A percentile compares a stretch with the other conserved stretches of the same genome.
Conservation (phyloP, 306 rosid genomes). For the Rubus parviflorus region DNA sequence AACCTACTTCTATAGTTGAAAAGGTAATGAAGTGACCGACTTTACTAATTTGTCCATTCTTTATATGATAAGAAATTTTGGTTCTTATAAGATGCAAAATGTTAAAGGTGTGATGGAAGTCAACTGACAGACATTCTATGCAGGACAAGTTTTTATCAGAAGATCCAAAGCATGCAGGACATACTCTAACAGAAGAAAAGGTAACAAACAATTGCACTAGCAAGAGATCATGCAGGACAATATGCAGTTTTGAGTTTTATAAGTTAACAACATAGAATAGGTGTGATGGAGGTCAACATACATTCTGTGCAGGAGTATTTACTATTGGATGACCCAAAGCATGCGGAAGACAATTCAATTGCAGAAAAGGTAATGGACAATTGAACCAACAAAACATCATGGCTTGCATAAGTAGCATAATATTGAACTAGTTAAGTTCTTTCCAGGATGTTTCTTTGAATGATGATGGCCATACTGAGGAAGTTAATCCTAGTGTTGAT, state of each 20-base stretch:
- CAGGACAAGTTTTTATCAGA: constrained; percentile 35
- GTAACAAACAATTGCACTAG: constrained; percentile 8
- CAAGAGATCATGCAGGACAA: background rate
- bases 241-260: background rate
- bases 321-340: constrained; percentile 25
- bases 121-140: constrained; percentile 3
- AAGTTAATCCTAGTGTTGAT: constrained; percentile 23
- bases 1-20: constrained; percentile 31
- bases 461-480: constrained; percentile 33
- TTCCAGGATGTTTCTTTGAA: constrained; percentile 36
- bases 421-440: constrained; percentile 3
- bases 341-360: constrained; percentile 25
- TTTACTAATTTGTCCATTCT: background rate
- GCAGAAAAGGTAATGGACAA: constrained; percentile 38
- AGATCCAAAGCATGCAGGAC: constrained; percentile 23
- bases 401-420: constrained; percentile 1
- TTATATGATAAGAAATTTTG: background rate
- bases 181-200: constrained; percentile 34
- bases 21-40: constrained; percentile 32
- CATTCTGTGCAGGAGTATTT: constrained; percentile 32
- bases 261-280: too few relatives aligned
- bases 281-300: constrained; percentile 1
- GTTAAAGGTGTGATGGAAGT: constrained; percentile 1
- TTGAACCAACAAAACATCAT: background rate
- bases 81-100: background rate